Evolutionary conservation across 2,329 filamentous ascomycete genomes (phyloP).

Genomic region (Claviceps arundinis): DNA sequence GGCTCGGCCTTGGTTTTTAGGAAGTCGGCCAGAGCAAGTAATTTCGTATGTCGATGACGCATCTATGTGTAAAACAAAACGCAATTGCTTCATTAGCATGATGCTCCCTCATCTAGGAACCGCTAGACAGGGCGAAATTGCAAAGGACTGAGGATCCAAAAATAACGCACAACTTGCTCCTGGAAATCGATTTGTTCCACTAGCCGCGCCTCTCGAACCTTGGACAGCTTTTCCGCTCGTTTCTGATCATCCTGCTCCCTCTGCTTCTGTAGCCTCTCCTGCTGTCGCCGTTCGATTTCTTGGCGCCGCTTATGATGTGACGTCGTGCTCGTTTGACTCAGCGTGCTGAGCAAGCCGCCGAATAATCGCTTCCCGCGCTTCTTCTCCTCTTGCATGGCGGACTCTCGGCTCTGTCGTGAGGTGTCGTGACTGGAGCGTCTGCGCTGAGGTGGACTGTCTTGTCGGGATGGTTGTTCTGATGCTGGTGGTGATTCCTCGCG

Average conservation of each 20-base stretch:
- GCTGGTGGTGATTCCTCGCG: conserved; percentile 3
- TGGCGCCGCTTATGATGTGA: conserved; percentile 55
- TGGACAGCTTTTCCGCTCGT: conserved; percentile 50
- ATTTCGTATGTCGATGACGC: conserved; percentile 57
- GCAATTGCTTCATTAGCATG: no score
- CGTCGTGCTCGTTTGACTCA: conserved; percentile 57
- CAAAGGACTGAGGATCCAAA: background rate
- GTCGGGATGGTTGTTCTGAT: background rate
- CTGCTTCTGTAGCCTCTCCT: conserved; percentile 61
- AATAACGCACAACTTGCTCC: conserved; percentile 49
- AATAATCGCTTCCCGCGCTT: conserved; percentile 78
- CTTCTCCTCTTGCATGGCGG: conserved; percentile 53
- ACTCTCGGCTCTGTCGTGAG: conserved; percentile 10
- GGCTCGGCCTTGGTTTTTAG: conserved; percentile 61
- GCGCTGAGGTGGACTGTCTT: conserved; percentile 2
- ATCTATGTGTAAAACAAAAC: conserved; percentile 40
- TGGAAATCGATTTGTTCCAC: conserved; percentile 64
- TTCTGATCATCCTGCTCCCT: conserved; percentile 56
- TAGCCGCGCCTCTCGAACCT: conserved; percentile 46
- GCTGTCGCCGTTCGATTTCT: conserved; percentile 73
- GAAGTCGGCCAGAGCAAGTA: conserved; percentile 59
- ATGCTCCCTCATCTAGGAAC: background rate
- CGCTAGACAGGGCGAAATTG: background rate
- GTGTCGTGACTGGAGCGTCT: conserved; percentile 1
- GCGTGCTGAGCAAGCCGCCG: conserved; percentile 63